Evolutionary conservation across 2,329 filamentous ascomycete species (phyloP).

Genomic region (Fusarium anguioides): DNA sequence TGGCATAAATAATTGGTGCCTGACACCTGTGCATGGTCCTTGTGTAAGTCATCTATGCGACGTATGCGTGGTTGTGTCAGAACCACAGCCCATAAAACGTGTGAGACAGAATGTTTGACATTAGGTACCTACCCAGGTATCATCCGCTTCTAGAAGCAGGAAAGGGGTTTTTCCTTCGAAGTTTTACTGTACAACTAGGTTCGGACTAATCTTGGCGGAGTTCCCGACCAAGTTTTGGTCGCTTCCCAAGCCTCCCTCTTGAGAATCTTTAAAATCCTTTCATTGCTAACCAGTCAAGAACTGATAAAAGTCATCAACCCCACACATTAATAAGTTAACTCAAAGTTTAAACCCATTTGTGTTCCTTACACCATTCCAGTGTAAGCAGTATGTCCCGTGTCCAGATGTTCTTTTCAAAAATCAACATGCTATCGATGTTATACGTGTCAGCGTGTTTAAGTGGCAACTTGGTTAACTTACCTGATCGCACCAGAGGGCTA

Average conservation of each 20-base stretch:
- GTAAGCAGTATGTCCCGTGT: constrained; percentile 3
- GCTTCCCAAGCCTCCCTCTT: constrained; percentile 21
- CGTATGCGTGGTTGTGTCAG: background rate
- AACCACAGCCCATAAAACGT: constrained; percentile 1
- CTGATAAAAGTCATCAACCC: background rate
- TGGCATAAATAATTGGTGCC: background rate
- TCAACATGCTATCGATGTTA: background rate
- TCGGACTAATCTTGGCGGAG: constrained; percentile 16
- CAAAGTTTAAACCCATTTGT: background rate
- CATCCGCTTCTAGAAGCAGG: constrained; percentile 14
- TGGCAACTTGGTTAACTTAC: constrained; percentile 32
- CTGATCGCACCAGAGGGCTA: constrained; percentile 10
- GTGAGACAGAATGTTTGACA: constrained; percentile 8
- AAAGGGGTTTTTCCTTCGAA: constrained; percentile 17
- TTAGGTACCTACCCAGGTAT: background rate
- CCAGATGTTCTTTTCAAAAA: background rate
- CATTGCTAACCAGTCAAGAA: constrained; percentile 5
- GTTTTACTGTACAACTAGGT: constrained; percentile 2
- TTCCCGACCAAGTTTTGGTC: constrained; percentile 34
- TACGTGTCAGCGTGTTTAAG: constrained; percentile 11
- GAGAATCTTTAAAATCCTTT: constrained; percentile 10
- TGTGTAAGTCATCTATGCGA: constrained; percentile 11
- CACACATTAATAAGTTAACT: background rate
- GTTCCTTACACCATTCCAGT: background rate
- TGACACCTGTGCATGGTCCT: background rate